Evolutionary conservation across 1,284 basidiomycete genomes (phyloP).

Genomic region (Fomes fomentarius): DNA sequence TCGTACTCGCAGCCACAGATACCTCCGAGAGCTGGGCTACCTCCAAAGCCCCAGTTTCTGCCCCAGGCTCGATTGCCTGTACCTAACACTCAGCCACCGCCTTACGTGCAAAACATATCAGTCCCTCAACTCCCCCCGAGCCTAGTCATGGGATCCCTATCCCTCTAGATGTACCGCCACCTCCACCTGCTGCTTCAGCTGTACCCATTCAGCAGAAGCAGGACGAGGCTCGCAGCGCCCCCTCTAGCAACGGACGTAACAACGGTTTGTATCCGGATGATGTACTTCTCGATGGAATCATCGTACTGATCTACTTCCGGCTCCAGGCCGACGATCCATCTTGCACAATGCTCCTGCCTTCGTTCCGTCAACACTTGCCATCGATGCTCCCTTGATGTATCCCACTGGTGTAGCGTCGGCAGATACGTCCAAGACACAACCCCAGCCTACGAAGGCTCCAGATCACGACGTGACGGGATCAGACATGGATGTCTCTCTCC

Average conservation of each 20-base stretch:
- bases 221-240: background rate
- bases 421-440: background rate
- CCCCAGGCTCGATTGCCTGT: background rate
- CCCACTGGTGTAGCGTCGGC: constrained; percentile 1
- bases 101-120: constrained; percentile 9
- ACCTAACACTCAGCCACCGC: background rate
- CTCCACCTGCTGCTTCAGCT: no score
- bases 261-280: background rate
- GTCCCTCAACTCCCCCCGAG: no score
- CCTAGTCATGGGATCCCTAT: no score
- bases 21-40: constrained; percentile 1
- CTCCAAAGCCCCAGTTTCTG: constrained; percentile 10
- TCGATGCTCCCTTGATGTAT: constrained; percentile 18
- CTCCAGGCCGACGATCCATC: constrained; percentile 4
- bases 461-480: constrained; percentile 1
- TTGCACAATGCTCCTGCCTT: constrained; percentile 18
- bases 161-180: background rate
- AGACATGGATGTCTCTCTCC: constrained; percentile 16
- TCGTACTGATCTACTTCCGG: background rate
- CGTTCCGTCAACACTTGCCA: constrained; percentile 20
- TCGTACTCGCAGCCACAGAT: constrained; percentile 1
- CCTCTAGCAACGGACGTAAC: background rate
- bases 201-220: background rate
- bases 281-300: background rate
- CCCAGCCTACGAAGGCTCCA: background rate